Evolutionary conservation across 768 basidiomycete genomes (phyloP), one percentile per base, ranked within the genome.

Genomic region (Fomitopsis serialis): DNA sequence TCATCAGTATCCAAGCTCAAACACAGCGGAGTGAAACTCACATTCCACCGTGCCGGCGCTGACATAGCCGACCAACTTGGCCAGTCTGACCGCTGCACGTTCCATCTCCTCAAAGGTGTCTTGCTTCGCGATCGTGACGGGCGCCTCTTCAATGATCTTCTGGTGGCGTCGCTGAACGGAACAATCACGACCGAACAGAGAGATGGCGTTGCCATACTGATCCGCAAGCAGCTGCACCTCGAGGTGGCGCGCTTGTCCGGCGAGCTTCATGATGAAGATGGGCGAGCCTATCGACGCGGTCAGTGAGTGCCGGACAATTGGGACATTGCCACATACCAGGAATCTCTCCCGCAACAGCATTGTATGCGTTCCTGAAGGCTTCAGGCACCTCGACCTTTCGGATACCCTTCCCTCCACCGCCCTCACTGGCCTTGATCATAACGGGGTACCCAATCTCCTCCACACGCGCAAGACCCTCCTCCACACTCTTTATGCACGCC

Each of bases 361-460:
- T 80, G 71, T 85, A 99, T 25, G 94, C 87, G 65, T 94, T 96
- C 73, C 89, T 94, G 78, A 99, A 98, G 47, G 81, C 81, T 44
- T 93, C 90, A 1, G 87, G 75, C 45, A 74, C 72, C 47, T 96
- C 92, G 25, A 99, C 97, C 74, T 90, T 98, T 51, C 97, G 79
- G 55, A 99, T 99, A 72, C 97, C 97, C 71, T 99, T 99, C 54
- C 97, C 97, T 70, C 97, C 97, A 61, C 97, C 97, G 59, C 97
- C 97, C 70, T 99, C 97, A 58, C 90, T 93, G 5, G 97, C 97
- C 76, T 99, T 99, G 76, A 99, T 98, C 97, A 99, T 99, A 58
- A 99, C 84, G 0, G 97, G 97, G 79, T 82, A 98, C 11, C 96
- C 95, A 48, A 99, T 97, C 66, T 83, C 72, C 67, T 92, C 86